These are phyloP conservation scores for Solanum pinnatisectum DNA, from an alignment of 257 asterid genomes.

Conservation along the genomic window DNA sequence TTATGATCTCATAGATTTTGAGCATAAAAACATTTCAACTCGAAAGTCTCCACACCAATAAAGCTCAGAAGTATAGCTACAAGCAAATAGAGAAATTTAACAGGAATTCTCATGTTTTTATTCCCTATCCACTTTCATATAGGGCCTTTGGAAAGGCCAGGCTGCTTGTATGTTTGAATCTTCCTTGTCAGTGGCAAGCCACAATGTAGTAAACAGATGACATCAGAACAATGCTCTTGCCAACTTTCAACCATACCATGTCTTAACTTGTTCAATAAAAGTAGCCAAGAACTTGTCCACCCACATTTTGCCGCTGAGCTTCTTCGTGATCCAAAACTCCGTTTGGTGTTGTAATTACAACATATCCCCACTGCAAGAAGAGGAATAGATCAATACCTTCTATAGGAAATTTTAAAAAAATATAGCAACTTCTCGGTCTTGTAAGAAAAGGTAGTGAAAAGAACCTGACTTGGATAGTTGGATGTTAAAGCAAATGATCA, in stretches of 20 bases:
- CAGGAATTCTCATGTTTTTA: neutral
- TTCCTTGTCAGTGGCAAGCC: neutral
- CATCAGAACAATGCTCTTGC: neutral
- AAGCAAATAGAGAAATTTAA: neutral
- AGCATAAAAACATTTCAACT: neutral
- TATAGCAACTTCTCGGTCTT: neutral
- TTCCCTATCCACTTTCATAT: neutral
- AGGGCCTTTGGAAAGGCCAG: neutral
- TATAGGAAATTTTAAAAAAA: neutral
- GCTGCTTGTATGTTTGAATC: neutral
- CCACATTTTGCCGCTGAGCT: conserved; percentile 72
- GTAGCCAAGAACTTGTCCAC: conserved; percentile 96
- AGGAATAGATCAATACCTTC: neutral
- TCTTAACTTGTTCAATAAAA: conserved; percentile 37
- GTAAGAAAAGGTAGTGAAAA: neutral
- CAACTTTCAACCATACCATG: neutral
- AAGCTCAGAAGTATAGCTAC: neutral
- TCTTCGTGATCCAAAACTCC: conserved; percentile 96
- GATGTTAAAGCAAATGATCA: neutral
- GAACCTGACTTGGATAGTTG: neutral
- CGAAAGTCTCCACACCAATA: neutral
- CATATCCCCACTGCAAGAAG: conserved; percentile 86
- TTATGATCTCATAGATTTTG: neutral
- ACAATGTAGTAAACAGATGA: neutral
- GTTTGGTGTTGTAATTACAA: conserved; percentile 84